Conservation (phyloP, 2,329 filamentous ascomycete species). For the Aspergillaceae sp. region DNA sequence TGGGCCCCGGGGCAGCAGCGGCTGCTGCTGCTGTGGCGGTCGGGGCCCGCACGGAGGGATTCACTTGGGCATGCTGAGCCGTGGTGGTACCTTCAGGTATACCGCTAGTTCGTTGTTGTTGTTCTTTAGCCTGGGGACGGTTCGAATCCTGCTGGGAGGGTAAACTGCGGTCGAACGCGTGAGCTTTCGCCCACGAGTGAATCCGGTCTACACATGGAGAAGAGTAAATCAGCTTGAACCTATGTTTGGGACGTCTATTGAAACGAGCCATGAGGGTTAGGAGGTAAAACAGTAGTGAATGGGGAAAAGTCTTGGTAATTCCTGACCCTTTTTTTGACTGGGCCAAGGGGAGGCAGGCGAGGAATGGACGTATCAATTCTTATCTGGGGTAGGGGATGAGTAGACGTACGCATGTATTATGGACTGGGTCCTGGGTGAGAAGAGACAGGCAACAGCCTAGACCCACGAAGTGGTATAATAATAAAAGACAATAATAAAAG, state of each 20-base stretch:
- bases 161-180: constrained; percentile 20
- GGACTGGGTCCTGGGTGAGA: constrained; percentile 10
- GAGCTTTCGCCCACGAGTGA: constrained; percentile 35
- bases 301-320: background rate
- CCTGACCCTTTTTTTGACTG: background rate
- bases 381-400: background rate
- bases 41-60: constrained; percentile 9
- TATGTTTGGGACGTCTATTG: too few relatives aligned
- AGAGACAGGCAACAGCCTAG: background rate
- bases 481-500: too few relatives aligned
- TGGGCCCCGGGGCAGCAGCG: constrained; percentile 9
- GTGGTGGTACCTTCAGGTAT: background rate
- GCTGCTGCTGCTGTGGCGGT: background rate
- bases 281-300: background rate
- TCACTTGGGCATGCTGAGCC: constrained; percentile 24
- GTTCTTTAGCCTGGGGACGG: background rate
- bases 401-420: constrained; percentile 30
- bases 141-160: background rate
- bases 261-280: too few relatives aligned
- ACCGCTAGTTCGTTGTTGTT: too few relatives aligned
- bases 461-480: background rate
- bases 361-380: background rate
- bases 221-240: background rate
- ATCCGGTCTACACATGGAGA: constrained; percentile 22
- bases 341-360: background rate